Conservation (phyloP, 768 basidiomycete genomes). For the Tephrocybe sp. region DNA sequence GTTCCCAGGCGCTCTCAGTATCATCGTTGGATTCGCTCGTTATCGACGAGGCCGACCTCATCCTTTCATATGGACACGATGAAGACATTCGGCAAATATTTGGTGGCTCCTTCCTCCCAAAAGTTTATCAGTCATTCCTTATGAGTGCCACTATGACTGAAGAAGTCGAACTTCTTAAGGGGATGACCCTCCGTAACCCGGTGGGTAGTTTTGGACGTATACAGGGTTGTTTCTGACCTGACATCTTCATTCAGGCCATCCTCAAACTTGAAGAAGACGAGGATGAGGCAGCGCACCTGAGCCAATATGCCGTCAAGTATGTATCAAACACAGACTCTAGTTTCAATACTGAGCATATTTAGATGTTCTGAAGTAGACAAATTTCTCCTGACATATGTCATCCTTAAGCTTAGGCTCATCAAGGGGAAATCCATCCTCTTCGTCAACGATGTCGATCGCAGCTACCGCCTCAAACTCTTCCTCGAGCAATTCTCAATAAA, state of each 20-base stretch:
- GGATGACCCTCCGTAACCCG: slow-evolving; percentile 82
- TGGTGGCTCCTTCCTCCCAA: slow-evolving; percentile 69
- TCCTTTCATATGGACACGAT: slow-evolving; percentile 95
- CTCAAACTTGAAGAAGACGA: slow-evolving; percentile 87
- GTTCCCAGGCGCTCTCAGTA: slow-evolving; percentile 58
- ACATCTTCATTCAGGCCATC: slow-evolving; percentile 55
- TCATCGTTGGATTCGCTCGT: slow-evolving; percentile 78
- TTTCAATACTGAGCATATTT: background rate
- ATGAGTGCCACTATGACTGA: slow-evolving; percentile 99
- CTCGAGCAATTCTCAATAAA: slow-evolving; percentile 97
- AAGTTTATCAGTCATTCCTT: slow-evolving; percentile 86
- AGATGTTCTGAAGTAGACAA: slow-evolving; percentile 95
- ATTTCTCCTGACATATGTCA: slow-evolving; percentile 93
- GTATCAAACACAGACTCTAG: slow-evolving; percentile 16
- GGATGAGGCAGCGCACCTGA: slow-evolving; percentile 77
- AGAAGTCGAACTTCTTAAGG: slow-evolving; percentile 90
- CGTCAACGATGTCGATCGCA: slow-evolving; percentile 93
- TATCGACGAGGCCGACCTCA: slow-evolving; percentile 97
- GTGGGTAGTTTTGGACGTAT: slow-evolving; percentile 42
- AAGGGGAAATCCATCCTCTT: slow-evolving; percentile 96
- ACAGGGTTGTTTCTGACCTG: background rate
- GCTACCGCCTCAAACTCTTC: slow-evolving; percentile 96
- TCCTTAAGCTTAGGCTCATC: slow-evolving; percentile 94
- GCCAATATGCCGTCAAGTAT: slow-evolving; percentile 82
- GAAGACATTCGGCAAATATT: slow-evolving; percentile 80